These are phyloP conservation scores for Magnusiomyces paraingens DNA, from an alignment of 1,139 yeast species.

Conservation along the genomic window DNA sequence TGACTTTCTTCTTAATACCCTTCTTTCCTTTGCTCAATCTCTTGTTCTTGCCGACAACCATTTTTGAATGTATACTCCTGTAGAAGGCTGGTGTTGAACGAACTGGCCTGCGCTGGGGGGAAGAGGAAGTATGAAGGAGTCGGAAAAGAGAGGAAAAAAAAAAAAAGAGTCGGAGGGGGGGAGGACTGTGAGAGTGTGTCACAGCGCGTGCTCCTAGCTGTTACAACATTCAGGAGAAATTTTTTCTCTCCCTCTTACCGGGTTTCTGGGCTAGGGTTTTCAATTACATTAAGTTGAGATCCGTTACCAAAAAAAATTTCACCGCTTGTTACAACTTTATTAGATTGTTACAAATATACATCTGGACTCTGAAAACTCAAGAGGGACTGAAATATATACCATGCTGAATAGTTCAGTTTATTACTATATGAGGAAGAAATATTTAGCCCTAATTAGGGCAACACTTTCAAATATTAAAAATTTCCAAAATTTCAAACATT, in stretches of 20 bases:
- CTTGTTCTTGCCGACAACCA: conserved; percentile 98
- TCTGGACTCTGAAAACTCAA: background rate
- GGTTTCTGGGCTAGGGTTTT: background rate
- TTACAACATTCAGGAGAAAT: background rate
- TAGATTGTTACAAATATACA: background rate
- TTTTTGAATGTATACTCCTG: conserved; percentile 25
- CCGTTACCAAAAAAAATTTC: background rate
- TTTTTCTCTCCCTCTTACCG: background rate
- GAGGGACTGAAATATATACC: background rate
- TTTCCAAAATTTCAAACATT: no score
- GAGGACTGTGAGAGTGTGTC: conserved; percentile 1
- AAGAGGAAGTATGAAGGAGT: background rate
- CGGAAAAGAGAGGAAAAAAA: conserved; percentile 1
- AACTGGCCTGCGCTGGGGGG: conserved; percentile 8
- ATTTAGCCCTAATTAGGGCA: background rate
- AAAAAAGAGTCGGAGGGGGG: background rate
- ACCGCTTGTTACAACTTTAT: background rate
- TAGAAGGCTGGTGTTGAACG: background rate
- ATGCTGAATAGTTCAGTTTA: background rate
- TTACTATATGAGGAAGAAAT: background rate
- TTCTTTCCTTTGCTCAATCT: conserved; percentile 94
- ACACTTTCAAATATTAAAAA: background rate
- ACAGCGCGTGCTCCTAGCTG: background rate
- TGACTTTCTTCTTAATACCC: conserved; percentile 92
- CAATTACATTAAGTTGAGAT: background rate